Base-by-base conservation (phyloP, 176 grass and related monocot genomes). In the Aegilops umbellulata region DNA sequence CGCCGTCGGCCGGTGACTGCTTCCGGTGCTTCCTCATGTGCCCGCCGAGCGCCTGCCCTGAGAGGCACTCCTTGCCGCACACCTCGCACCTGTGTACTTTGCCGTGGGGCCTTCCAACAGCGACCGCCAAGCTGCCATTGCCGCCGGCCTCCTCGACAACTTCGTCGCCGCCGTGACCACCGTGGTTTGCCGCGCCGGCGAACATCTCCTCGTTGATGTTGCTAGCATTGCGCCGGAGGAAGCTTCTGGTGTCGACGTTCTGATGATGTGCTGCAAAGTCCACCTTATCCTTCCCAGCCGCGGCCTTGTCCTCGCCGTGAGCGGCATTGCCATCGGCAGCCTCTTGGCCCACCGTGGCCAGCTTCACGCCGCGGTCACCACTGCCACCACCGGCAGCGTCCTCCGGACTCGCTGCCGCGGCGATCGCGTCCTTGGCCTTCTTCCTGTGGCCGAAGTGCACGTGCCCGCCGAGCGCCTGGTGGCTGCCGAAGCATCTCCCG, bases 21-120 rank as follows among this genome's bases (percentile, higher is more conserved):
- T 77, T 85, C 64, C 41, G 26, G 71, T 92, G 90, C 86, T 86
- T 88, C 51, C 85, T 80, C 89, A 91, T 91, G 80, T 91, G 89
- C 0, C 89, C 89, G 39, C 89, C 85, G 25, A 91, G 89, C 5
- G 85, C 85, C 16, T 55, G 41, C 49, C 89, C 85, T 1, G 80
- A 84, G 16, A 11, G 5, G 23, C 19, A 88, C 66, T 35, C 77
- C 29, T 24, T 42, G 22, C 75, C 85, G 76, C 89, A 91, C 14
- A 83, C 57, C 77, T 81, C 87, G 85, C 89, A 91, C 72, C 17
- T 80, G 75, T 81, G 60, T 42, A 38, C 57, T 1, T 8, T 61
- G 22, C 31, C 6, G 31, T 12, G 53, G 65, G 24, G 4, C 60
- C 60, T 36, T 29, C 42, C 61, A 20, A 2, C 62, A 31, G 3